These are phyloP conservation scores for Bipolaris oryzae DNA, from an alignment of 2,329 filamentous ascomycete genomes.

Conservation along the genomic window DNA sequence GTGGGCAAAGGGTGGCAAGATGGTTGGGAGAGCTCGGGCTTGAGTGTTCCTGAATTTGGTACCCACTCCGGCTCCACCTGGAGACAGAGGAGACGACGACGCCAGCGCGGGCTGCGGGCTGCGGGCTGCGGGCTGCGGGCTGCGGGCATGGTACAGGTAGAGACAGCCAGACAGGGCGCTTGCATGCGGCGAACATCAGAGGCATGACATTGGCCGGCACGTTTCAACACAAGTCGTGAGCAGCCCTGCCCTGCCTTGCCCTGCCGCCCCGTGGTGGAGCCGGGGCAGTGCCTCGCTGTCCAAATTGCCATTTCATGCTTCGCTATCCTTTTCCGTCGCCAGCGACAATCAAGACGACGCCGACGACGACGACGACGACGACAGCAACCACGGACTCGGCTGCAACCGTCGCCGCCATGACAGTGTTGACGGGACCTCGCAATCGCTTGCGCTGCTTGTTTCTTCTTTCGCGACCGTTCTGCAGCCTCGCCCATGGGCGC, in stretches of 20 bases:
- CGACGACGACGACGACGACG: background rate
- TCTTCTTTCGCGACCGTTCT: background rate
- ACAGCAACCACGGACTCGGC: background rate
- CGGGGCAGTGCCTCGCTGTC: constrained; percentile 4
- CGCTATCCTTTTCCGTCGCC: background rate
- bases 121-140: too few species aligned
- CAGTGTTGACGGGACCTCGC: constrained; percentile 2
- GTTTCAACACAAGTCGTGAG: constrained; percentile 25
- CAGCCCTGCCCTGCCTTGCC: too few species aligned
- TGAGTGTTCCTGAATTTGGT: constrained; percentile 16
- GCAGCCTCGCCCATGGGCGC: constrained; percentile 1
- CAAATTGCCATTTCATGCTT: constrained; percentile 14
- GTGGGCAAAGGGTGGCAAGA: constrained; percentile 13
- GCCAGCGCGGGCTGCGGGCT: constrained; percentile 18
- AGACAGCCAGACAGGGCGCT: constrained; percentile 21
- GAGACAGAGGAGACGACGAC: constrained; percentile 28
- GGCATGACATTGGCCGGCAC: constrained; percentile 26
- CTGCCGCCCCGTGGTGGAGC: constrained; percentile 12
- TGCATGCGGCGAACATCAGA: constrained; percentile 28
- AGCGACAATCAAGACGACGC: too few species aligned
- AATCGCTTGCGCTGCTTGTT: background rate
- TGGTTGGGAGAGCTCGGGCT: constrained; percentile 7
- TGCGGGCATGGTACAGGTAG: too few species aligned
- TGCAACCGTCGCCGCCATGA: background rate
- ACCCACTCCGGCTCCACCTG: constrained; percentile 7